Conservation (phyloP, 805 yeast species). For the Yarrowia yakushimensis region DNA sequence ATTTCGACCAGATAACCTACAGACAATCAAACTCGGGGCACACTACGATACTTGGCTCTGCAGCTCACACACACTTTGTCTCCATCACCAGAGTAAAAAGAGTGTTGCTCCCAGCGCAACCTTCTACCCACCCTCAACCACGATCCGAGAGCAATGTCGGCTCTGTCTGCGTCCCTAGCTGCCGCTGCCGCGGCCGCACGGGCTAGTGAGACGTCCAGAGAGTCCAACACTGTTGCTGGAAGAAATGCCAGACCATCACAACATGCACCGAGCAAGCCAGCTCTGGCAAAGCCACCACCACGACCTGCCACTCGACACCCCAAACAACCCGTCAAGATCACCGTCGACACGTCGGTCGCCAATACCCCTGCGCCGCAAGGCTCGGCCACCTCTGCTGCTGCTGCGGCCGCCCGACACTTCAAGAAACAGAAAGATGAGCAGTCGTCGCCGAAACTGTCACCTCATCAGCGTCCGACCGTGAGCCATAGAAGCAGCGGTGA, state of each 20-base stretch:
- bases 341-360: conserved; percentile 8
- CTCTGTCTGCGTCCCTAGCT: conserved; percentile 26
- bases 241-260: not conserved
- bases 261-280: not conserved
- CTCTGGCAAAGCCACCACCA: not conserved
- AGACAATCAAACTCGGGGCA: conserved; percentile 22
- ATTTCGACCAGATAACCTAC: conserved; percentile 16
- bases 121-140: not conserved
- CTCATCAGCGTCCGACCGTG: not conserved
- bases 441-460: not conserved
- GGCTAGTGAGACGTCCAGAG: conserved; percentile 13
- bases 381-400: conserved; percentile 8
- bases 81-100: conserved; percentile 18
- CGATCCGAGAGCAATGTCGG: conserved; percentile 19
- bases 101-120: conserved; percentile 11
- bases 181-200: conserved; percentile 25
- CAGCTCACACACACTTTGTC: conserved; percentile 14
- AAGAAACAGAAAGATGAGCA: not conserved
- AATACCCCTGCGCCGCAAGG: not conserved
- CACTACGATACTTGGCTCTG: conserved; percentile 23
- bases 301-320: not conserved
- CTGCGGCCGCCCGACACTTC: conserved; percentile 8
- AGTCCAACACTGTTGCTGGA: conserved; percentile 3
- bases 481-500: conserved; percentile 3
- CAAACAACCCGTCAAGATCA: conserved; percentile 11